Conservation (phyloP, 345 rosid species). For the Boechera retrofracta region DNA sequence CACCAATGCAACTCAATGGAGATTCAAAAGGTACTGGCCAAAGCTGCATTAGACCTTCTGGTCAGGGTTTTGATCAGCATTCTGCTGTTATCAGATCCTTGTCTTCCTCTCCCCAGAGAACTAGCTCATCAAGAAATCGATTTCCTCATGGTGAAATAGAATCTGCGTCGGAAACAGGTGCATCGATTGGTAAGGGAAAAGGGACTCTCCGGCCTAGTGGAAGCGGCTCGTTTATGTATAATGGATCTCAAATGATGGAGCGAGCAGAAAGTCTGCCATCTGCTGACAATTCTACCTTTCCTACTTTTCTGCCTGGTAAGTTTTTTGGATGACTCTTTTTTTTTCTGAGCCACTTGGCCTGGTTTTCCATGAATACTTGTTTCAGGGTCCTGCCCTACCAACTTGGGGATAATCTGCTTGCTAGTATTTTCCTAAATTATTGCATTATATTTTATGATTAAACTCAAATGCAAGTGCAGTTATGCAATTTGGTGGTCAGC, state of each 20-base stretch:
- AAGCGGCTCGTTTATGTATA: slow-evolving; percentile 67
- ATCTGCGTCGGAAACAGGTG: slow-evolving; percentile 59
- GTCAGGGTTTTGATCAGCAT: slow-evolving; percentile 56
- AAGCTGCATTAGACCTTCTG: slow-evolving; percentile 50
- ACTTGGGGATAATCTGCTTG: slow-evolving; percentile 10
- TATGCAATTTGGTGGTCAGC: slow-evolving; percentile 97
- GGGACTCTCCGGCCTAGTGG: slow-evolving; percentile 65
- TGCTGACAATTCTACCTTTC: slow-evolving; percentile 81
- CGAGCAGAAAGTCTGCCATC: slow-evolving; percentile 64
- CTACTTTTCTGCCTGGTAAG: slow-evolving; percentile 87
- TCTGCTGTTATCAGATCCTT: slow-evolving; percentile 60
- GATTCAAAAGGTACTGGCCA: slow-evolving; percentile 56
- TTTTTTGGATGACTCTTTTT: slow-evolving; percentile 14
- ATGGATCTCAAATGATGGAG: slow-evolving; percentile 78
- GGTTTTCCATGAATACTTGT: slow-evolving; percentile 1
- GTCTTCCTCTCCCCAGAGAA: slow-evolving; percentile 68
- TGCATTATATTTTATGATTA: neutral
- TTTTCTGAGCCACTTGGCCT: slow-evolving; percentile 1
- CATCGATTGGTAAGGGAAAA: slow-evolving; percentile 70
- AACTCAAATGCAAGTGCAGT: slow-evolving; percentile 40
- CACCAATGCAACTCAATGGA: slow-evolving; percentile 49
- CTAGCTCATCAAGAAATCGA: slow-evolving; percentile 50
- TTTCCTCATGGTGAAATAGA: slow-evolving; percentile 64
- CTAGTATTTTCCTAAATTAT: neutral
- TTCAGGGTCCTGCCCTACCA: neutral